These are phyloP conservation scores for Zychaea mexicana DNA, from an alignment of 371 early-diverging fungal species.

Conservation along the genomic window DNA sequence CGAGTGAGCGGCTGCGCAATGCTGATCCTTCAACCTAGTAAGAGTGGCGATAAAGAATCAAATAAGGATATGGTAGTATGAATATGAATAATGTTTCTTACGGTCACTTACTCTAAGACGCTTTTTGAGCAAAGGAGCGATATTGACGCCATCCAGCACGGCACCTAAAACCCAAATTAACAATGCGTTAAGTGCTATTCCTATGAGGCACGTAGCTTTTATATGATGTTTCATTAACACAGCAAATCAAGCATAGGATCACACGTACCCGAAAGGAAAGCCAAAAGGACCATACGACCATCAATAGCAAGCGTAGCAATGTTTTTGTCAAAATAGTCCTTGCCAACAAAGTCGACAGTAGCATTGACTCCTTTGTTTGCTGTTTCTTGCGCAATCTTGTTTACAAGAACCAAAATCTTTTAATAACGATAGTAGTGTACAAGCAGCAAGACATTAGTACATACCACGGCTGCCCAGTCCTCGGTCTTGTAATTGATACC, in stretches of 20 bases:
- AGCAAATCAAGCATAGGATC: no score
- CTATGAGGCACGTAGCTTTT: no score
- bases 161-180: constrained; percentile 24
- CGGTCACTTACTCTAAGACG: constrained; percentile 54
- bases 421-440: no score
- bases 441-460: neutral
- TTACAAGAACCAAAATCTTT: constrained; percentile 1
- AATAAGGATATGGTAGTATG: neutral
- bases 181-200: no score
- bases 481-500: constrained; percentile 76
- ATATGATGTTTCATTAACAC: neutral
- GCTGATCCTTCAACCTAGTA: constrained; percentile 72
- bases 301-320: constrained; percentile 65
- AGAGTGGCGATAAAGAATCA: no score
- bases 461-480: constrained; percentile 60
- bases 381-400: constrained; percentile 56
- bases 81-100: no score
- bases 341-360: constrained; percentile 75
- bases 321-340: constrained; percentile 67
- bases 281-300: constrained; percentile 76
- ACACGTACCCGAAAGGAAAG: constrained; percentile 58
- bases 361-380: constrained; percentile 67
- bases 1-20: constrained; percentile 64
- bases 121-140: constrained; percentile 63
- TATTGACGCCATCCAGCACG: constrained; percentile 47